A percentile compares a stretch with the other conserved stretches of the same genome.
Conservation (phyloP, 352 stramenopile species). For the Globisporangium spinosum region DNA sequence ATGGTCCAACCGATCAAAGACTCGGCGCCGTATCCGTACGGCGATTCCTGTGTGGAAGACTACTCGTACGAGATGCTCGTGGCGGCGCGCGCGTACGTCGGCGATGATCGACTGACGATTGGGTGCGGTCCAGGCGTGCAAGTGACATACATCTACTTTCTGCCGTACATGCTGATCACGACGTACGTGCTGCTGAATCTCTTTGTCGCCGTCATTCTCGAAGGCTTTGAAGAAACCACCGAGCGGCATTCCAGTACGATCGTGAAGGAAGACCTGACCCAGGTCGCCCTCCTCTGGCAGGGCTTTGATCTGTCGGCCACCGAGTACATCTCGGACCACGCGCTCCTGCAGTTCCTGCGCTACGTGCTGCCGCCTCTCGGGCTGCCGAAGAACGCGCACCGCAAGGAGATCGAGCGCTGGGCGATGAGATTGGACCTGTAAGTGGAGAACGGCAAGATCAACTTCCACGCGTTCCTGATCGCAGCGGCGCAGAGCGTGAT, state of each 20-base stretch:
- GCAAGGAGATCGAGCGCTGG: slow-evolving; percentile 33
- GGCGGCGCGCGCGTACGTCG: slow-evolving; percentile 21
- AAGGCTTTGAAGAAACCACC: slow-evolving; percentile 64
- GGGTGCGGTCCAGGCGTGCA: slow-evolving; percentile 30
- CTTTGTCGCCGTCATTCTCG: slow-evolving; percentile 78
- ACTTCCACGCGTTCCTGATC: slow-evolving; percentile 38
- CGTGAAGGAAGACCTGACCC: slow-evolving; percentile 35
- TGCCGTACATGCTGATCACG: slow-evolving; percentile 55
- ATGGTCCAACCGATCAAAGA: slow-evolving; percentile 34
- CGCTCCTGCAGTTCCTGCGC: slow-evolving; percentile 37
- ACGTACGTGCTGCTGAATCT: slow-evolving; percentile 77
- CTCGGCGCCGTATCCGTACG: slow-evolving; percentile 25
- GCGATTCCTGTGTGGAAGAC: slow-evolving; percentile 33
- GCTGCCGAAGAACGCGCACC: slow-evolving; percentile 21
- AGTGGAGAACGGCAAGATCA: slow-evolving; percentile 28
- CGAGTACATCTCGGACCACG: slow-evolving; percentile 34
- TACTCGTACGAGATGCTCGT: slow-evolving; percentile 32
- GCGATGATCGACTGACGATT: slow-evolving; percentile 33
- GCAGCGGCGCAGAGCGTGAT: slow-evolving; percentile 32
- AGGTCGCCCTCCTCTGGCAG: slow-evolving; percentile 31
- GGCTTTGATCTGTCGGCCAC: slow-evolving; percentile 31
- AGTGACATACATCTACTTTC: slow-evolving; percentile 68
- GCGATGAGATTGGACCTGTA: slow-evolving; percentile 29
- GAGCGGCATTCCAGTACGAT: slow-evolving; percentile 34
- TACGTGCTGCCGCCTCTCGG: slow-evolving; percentile 38